Evolutionary conservation across 2,329 filamentous ascomycete species (phyloP), one percentile per base, ranked within the genome.

Genomic region (Ophiocordyceps camponoti-saundersi): DNA sequence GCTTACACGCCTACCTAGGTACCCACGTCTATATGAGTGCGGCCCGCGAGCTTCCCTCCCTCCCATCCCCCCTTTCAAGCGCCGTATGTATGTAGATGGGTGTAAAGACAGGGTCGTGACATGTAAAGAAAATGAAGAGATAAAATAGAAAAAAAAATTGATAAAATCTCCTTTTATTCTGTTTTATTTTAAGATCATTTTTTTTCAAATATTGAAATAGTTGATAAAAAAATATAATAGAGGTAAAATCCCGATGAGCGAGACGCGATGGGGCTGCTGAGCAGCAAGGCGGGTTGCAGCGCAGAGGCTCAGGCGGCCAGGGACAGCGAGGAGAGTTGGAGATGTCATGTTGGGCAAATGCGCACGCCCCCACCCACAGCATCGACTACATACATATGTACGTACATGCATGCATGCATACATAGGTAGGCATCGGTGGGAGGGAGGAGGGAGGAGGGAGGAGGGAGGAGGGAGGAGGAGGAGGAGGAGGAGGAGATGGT

Each of bases 261-360:
- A 16, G 16, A 40, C 36, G 3, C 8, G 11, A 40, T 5, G 8
- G n/a, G 20, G 39, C 36, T n/a, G 46, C 21, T 20, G 46, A 30
- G 21, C 43, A n/a, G 20, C 42, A 39, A 11, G 46, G 46, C 44
- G 45, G 48, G 46, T 48, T 48, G 47, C 48, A 51, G 42, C 51
- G 53, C 50, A 53, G 43, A 41, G 39, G 44, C 50, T 51, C 50
- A 52, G 52, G 51, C 47, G 52, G 50, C 50, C 52, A 49, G 49
- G 51, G 46, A 49, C 48, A 48, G 49, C 48, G 51, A 42, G 15
- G 8, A 16, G 34, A n/a, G 15, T n/a, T 18, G 5, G 4, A 6
- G 34, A 16, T 36, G n/a, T 36, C n/a, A 13, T 36, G 32, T 36
- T 2, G n/a, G 8, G 7, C 29, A 50, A 20, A 42, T 41, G n/a